phyloP scores from a whole-genome alignment of 2,329 filamentous ascomycete species.

The Pyrenophora tritici-repentis region DNA sequence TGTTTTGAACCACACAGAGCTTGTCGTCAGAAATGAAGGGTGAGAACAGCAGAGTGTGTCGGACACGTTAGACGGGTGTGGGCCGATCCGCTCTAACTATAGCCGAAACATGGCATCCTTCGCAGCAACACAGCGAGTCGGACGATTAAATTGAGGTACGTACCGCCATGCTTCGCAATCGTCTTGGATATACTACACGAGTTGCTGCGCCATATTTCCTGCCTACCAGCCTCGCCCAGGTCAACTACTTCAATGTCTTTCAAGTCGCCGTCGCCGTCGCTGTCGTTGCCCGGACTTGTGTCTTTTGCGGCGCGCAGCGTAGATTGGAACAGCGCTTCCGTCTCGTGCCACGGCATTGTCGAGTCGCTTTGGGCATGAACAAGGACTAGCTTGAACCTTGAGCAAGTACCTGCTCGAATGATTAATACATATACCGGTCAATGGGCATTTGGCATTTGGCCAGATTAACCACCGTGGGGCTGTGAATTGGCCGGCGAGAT shows the following conservation, averaged over 20 bases:
- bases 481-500: neutral
- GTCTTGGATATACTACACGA: constrained; percentile 38
- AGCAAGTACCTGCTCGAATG: constrained; percentile 13
- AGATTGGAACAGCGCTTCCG: constrained; percentile 38
- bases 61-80: constrained; percentile 12
- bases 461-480: neutral
- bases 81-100: constrained; percentile 12
- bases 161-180: constrained; percentile 46
- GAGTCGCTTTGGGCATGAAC: constrained; percentile 43
- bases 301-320: constrained; percentile 33
- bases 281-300: constrained; percentile 15
- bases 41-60: neutral
- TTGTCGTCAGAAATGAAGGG: constrained; percentile 14
- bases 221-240: constrained; percentile 42
- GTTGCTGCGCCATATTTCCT: constrained; percentile 36
- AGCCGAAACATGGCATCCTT: constrained; percentile 10
- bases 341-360: constrained; percentile 45
- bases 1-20: neutral
- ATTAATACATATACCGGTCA: constrained; percentile 14
- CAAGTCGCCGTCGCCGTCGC: constrained; percentile 12
- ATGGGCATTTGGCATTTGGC: neutral
- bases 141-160: constrained; percentile 13
- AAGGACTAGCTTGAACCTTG: constrained; percentile 35
- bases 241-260: constrained; percentile 30
- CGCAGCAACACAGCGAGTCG: constrained; percentile 3